Conservation (phyloP, 306 rosid species). For the Lathyrus tuberosus region DNA sequence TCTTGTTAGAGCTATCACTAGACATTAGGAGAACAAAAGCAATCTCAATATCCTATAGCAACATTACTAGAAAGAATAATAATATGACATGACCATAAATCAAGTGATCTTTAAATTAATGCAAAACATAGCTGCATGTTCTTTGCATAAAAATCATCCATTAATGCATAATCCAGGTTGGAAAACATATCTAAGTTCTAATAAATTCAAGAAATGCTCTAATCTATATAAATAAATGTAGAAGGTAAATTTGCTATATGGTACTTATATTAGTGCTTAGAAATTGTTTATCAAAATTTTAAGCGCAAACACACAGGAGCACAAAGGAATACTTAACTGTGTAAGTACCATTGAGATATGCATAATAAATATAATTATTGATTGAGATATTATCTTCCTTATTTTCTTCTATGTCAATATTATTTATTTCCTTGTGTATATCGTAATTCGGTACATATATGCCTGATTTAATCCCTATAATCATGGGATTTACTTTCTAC, state of each 20-base stretch:
- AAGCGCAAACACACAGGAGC: background rate
- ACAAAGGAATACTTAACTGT: constrained; percentile 15
- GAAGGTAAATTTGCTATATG: background rate
- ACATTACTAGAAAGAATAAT: constrained; percentile 2
- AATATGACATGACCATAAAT: constrained; percentile 18
- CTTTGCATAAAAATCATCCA: constrained; percentile 23
- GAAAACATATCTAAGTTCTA: constrained; percentile 6
- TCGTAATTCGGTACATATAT: background rate
- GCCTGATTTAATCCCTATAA: background rate
- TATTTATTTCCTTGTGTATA: background rate
- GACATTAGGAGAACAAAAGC: constrained; percentile 37
- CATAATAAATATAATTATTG: background rate
- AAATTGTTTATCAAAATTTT: background rate
- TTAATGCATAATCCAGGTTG: constrained; percentile 29
- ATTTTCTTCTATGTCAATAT: background rate
- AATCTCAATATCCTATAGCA: constrained; percentile 32
- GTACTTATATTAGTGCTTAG: constrained; percentile 2
- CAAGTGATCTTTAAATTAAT: constrained; percentile 14
- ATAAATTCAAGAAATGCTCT: background rate
- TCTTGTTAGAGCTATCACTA: constrained; percentile 40
- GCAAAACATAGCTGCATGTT: constrained; percentile 7
- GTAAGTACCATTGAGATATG: background rate
- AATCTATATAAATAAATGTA: background rate
- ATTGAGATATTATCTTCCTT: constrained; percentile 2
- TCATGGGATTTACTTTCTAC: background rate